Percentiles rank a stretch among this genome's conserved stretches.
Evolutionary conservation across 2,329 filamentous ascomycete genomes (phyloP).

Genomic region (Sporothrix phasma): DNA sequence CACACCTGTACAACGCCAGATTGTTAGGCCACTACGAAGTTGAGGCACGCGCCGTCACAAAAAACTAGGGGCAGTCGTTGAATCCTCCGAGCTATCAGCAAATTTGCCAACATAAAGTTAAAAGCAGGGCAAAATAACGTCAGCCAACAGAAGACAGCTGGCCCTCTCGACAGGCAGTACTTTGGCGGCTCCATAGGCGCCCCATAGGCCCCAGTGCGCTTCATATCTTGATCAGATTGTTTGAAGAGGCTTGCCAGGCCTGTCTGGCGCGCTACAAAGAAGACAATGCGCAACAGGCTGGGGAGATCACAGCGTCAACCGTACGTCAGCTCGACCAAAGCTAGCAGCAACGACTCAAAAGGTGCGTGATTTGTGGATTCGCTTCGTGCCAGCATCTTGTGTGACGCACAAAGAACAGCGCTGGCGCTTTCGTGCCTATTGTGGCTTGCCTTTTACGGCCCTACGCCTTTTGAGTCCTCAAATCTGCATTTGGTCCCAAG

Average conservation of each 20-base stretch:
- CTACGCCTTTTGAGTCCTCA: not conserved
- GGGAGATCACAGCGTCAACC: conserved; percentile 12
- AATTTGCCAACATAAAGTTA: not conserved
- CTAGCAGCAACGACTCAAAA: not conserved
- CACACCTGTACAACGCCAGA: conserved; percentile 11
- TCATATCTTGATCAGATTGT: not conserved
- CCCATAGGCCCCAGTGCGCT: not conserved
- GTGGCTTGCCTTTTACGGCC: conserved; percentile 2
- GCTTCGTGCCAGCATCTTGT: not conserved
- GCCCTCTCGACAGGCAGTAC: not conserved
- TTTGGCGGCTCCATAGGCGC: not conserved
- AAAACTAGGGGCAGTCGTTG: not conserved
- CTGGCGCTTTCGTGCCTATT: not conserved
- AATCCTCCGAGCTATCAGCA: not conserved
- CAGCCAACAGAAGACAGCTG: not conserved
- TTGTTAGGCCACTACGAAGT: conserved; percentile 4
- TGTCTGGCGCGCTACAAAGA: not conserved
- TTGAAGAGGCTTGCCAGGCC: not conserved
- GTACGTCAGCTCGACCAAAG: conserved; percentile 16
- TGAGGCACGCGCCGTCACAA: not conserved
- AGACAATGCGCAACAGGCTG: conserved; percentile 17
- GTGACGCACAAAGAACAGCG: not conserved
- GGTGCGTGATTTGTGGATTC: conserved; percentile 8
- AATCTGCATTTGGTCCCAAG: not conserved
- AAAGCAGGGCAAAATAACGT: no score